Evolutionary conservation across 805 yeast species (phyloP).

Genomic region (Hanseniaspora thailandica): DNA sequence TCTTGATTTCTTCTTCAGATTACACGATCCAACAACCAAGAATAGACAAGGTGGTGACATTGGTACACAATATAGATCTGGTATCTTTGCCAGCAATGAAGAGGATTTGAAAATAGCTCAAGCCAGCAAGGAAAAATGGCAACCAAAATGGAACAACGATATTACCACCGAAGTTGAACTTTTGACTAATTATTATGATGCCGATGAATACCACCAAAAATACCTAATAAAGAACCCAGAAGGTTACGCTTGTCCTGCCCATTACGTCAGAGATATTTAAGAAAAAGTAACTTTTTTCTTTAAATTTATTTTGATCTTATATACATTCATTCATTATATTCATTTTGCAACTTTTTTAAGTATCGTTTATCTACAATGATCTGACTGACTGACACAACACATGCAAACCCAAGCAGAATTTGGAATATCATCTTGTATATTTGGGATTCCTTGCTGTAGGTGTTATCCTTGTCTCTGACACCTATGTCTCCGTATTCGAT

Average conservation of each 20-base stretch:
- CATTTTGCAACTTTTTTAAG: conserved; percentile 11
- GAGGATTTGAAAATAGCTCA: conserved; percentile 38
- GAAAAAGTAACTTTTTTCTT: no score
- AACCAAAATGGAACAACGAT: conserved; percentile 55
- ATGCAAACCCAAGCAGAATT: conserved; percentile 19
- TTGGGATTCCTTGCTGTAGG: conserved; percentile 15
- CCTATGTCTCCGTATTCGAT: conserved; percentile 33
- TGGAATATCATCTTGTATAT: conserved; percentile 21
- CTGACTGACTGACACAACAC: conserved; percentile 19
- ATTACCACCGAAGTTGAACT: conserved; percentile 65
- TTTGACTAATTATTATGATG: conserved; percentile 66
- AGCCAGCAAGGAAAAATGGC: conserved; percentile 41
- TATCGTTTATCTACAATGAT: conserved; percentile 19
- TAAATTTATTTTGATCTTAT: no score
- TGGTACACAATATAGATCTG: conserved; percentile 88
- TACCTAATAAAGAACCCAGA: conserved; percentile 69
- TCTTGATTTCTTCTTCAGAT: conserved; percentile 72
- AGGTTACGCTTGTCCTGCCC: conserved; percentile 88
- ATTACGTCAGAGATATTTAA: conserved; percentile 50
- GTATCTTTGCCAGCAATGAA: conserved; percentile 49
- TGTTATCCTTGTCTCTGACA: conserved; percentile 23
- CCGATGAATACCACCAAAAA: conserved; percentile 88
- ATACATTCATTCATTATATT: neutral
- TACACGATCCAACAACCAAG: conserved; percentile 86
- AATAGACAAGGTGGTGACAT: conserved; percentile 77